These are phyloP conservation scores for Margaritispora aquatica DNA, from an alignment of 495 filamentous ascomycete species.

Conservation along the genomic window DNA sequence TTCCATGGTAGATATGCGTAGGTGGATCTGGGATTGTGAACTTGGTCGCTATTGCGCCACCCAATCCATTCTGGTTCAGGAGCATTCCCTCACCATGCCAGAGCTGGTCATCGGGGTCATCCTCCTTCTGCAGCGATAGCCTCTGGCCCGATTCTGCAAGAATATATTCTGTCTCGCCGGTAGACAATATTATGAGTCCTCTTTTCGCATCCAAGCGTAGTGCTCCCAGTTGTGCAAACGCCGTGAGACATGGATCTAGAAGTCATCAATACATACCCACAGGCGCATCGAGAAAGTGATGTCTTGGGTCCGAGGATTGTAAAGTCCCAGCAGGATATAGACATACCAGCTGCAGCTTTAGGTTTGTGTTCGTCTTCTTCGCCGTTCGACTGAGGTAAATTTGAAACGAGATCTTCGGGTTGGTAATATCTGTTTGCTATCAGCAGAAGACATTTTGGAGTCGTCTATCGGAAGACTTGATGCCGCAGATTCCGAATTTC, in stretches of 20 bases:
- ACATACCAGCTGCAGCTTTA: too few species aligned
- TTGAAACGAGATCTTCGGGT: constrained; percentile 13
- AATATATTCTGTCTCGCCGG: constrained; percentile 31
- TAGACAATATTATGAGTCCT: constrained; percentile 35
- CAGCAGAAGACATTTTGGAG: too few species aligned
- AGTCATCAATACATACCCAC: too few species aligned
- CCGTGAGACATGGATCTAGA: constrained; percentile 38
- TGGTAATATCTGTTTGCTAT: constrained; percentile 16
- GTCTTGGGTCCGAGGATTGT: too few species aligned
- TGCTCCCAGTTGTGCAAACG: constrained; percentile 37
- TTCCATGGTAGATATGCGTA: constrained; percentile 25
- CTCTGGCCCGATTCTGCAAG: constrained; percentile 31
- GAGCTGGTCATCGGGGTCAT: constrained; percentile 19
- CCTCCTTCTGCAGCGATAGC: constrained; percentile 21
- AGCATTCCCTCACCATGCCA: constrained; percentile 22
- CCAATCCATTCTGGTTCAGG: constrained; percentile 21
- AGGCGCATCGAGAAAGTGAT: too few species aligned
- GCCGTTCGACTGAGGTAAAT: too few species aligned
- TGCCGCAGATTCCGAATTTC: too few species aligned
- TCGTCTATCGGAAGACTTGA: too few species aligned
- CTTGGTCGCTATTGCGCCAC: constrained; percentile 13
- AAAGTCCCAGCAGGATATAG: too few species aligned
- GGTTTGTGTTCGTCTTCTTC: too few species aligned
- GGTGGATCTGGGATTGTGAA: constrained; percentile 21
- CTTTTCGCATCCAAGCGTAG: constrained; percentile 32